Conservation (phyloP, 1,284 basidiomycete genomes). For the Singerocomus inundabilis region DNA sequence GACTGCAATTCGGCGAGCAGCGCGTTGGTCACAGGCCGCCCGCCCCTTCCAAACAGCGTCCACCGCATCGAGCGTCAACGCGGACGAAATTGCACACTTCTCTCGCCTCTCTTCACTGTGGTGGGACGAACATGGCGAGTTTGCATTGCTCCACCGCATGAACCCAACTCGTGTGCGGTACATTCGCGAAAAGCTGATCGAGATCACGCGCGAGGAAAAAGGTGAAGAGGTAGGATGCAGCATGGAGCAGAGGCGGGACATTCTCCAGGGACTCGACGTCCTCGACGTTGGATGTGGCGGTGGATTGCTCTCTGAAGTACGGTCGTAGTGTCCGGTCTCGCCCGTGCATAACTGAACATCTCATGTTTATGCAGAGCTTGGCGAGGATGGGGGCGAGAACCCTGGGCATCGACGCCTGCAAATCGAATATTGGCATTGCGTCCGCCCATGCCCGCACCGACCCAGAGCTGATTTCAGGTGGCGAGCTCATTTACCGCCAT, state of each 20-base stretch:
- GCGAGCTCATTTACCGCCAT: conserved; percentile 65
- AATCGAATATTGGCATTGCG: conserved; percentile 86
- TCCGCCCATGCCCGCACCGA: conserved; percentile 81
- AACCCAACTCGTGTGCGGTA: conserved; percentile 90
- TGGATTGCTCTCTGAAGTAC: conserved; percentile 88
- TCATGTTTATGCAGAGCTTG: conserved; percentile 59
- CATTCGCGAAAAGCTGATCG: conserved; percentile 76
- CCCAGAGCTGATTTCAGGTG: conserved; percentile 44
- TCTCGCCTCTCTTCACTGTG: conserved; percentile 88
- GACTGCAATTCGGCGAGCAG: conserved; percentile 19
- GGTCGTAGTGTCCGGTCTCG: conserved; percentile 3
- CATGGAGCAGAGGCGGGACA: conserved; percentile 36
- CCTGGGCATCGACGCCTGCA: conserved; percentile 88
- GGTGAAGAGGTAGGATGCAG: conserved; percentile 33
- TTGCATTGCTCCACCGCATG: conserved; percentile 90
- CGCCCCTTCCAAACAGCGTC: conserved; percentile 28
- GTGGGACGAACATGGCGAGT: conserved; percentile 97
- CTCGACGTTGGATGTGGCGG: conserved; percentile 95
- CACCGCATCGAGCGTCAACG: conserved; percentile 53
- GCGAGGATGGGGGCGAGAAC: conserved; percentile 86
- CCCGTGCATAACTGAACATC: background rate
- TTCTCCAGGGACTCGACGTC: conserved; percentile 64
- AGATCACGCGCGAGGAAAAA: conserved; percentile 54
- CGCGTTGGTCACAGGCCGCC: conserved; percentile 4
- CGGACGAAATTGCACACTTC: conserved; percentile 88